Base-by-base conservation (phyloP, 441 rosid genomes). In the Macaranga tanarius region DNA sequence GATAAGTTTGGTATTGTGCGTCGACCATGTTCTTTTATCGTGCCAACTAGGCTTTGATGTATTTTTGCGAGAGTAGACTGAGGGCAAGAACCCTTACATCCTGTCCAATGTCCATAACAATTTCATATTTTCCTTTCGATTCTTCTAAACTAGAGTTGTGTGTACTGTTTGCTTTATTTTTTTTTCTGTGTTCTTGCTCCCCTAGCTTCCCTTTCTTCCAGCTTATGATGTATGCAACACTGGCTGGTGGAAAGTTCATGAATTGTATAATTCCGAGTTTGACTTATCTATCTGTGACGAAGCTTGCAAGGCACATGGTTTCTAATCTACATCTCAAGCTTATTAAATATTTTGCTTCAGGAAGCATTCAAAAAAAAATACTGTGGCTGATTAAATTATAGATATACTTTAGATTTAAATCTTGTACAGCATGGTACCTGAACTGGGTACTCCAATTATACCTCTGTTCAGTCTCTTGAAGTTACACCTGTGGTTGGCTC, bases 301-400 rank as follows among this genome's bases (percentile, higher is more conserved):
- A 34, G 31, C 31, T 11, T 54, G 72, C 4, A 54, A 52, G 54
- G 62, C 69, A 63, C 69, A 15, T 63, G 75, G 19, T 23, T 31
- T 72, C 17, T 63, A 55, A 72, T 72, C 69, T 38, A 26, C 26
- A 42, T 28, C 19, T 19, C 4, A 23, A 22, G 63, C 5, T 13
- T 26, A 40, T 10, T 7, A 52, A 48, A 4, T 28, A 22, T 44
- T 44, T 63, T 63, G 38, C 20, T 65, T 64, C 4, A 65, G 56
- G 16, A 47, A 47, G 28, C 1, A 6, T 52, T 20, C 47, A 54
- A 67, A 50, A 50, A n/a, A n/a, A 51, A 44, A 20, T 50, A 16
- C 15, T 31, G 59, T 42, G 38, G 25, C 0, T 6, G 10, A 64
- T 8, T 25, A 16, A 20, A 20, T 44, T 31, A 42, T 11, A 4